These are phyloP conservation scores for Podospora tetraspora DNA, from an alignment of 495 filamentous ascomycete species.

Conservation along the genomic window DNA sequence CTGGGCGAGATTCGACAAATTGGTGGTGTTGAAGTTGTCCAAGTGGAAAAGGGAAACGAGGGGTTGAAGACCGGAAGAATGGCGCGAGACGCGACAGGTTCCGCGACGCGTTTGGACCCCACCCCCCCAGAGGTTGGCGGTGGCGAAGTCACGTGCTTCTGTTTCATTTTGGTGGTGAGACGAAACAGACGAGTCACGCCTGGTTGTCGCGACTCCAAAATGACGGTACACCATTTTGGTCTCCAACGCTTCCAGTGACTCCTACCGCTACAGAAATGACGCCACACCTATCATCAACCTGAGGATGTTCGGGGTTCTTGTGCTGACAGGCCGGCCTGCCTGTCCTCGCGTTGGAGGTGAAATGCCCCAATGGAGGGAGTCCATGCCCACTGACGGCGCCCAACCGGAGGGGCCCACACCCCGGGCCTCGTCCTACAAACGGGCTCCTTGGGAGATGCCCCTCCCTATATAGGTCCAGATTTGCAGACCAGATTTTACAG, in stretches of 20 bases:
- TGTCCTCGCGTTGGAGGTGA: background rate
- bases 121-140: background rate
- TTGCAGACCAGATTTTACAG: no score
- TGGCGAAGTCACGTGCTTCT: background rate
- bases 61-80: background rate
- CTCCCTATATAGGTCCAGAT: no score
- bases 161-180: background rate
- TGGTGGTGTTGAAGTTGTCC: background rate
- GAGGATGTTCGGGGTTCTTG: background rate
- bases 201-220: background rate
- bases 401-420: no score
- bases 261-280: no score
- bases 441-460: no score
- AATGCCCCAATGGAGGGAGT: background rate
- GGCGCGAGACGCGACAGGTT: background rate
- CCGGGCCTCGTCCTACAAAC: no score
- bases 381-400: no score
- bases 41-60: background rate
- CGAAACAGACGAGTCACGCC: background rate
- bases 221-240: background rate
- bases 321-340: background rate
- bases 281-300: no score
- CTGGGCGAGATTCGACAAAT: background rate
- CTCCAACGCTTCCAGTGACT: background rate
- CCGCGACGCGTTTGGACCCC: conserved; percentile 1